Percentiles rank a stretch among this genome's conserved stretches.
These are phyloP conservation scores for Fusarium sp. DNA, from an alignment of 2,329 filamentous ascomycete genomes.

Conservation along the genomic window DNA sequence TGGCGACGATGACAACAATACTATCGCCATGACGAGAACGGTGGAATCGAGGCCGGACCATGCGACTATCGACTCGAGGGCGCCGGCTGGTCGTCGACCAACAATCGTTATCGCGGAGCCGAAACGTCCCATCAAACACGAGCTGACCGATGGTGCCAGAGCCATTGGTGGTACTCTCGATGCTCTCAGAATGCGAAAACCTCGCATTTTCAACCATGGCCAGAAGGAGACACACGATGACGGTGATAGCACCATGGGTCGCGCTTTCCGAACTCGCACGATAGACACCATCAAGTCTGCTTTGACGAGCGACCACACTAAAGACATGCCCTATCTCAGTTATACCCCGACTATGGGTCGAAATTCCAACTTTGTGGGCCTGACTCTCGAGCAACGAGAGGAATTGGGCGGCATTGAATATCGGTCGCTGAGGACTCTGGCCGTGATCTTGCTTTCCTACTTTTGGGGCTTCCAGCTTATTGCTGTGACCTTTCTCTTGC, in stretches of 20 bases:
- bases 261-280: constrained; percentile 60
- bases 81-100: constrained; percentile 57
- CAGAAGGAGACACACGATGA: constrained; percentile 57
- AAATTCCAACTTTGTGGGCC: constrained; percentile 90
- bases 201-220: constrained; percentile 54
- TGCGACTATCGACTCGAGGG: constrained; percentile 37
- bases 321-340: constrained; percentile 87
- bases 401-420: constrained; percentile 98
- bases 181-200: constrained; percentile 59
- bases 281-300: constrained; percentile 69
- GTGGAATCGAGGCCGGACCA: constrained; percentile 46
- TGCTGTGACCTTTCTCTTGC: constrained; percentile 77
- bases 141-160: constrained; percentile 58
- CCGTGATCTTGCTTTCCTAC: constrained; percentile 81
- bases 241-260: constrained; percentile 47
- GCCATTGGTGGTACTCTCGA: constrained; percentile 56
- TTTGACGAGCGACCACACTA: constrained; percentile 65
- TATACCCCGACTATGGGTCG: constrained; percentile 92
- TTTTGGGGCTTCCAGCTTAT: constrained; percentile 86
- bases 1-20: constrained; percentile 53
- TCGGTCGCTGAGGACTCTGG: constrained; percentile 87
- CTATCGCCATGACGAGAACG: constrained; percentile 44
- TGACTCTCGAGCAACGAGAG: constrained; percentile 91
- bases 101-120: constrained; percentile 78
- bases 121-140: constrained; percentile 54